phyloP scores from a whole-genome alignment of 257 asterid species.

The Capsicum pubescens region DNA sequence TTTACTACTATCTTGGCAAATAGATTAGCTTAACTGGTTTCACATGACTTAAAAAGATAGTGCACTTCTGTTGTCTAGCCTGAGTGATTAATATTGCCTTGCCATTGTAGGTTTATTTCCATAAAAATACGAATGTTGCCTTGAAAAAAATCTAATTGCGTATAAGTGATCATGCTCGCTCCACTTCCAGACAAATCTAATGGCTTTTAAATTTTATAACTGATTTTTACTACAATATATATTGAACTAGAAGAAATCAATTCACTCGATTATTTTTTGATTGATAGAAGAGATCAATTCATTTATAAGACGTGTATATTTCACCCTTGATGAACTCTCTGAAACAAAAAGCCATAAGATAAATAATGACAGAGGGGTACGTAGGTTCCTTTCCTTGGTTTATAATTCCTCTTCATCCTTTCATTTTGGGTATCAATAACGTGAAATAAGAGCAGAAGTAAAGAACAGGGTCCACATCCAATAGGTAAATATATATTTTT shows the following conservation, averaged over 20 bases:
- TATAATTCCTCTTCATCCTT: conserved; percentile 4
- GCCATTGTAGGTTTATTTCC: conserved; percentile 2
- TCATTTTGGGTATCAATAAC: not conserved
- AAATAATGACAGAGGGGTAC: not conserved
- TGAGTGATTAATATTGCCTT: not conserved
- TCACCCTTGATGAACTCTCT: not conserved
- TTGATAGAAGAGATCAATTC: not conserved
- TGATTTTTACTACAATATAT: not conserved
- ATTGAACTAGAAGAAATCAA: conserved; percentile 22
- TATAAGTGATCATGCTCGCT: conserved; percentile 4
- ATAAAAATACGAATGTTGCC: conserved; percentile 9
- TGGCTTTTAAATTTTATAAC: no score
- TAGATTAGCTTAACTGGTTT: conserved; percentile 3
- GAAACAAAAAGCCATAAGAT: not conserved
- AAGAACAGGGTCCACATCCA: not conserved
- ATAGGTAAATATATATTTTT: not conserved
- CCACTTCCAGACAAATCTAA: not conserved
- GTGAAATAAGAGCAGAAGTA: conserved; percentile 4
- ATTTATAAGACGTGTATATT: not conserved
- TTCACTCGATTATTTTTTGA: not conserved
- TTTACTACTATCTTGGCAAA: not conserved
- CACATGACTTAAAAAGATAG: conserved; percentile 1
- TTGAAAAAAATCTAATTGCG: not conserved
- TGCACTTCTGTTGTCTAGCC: not conserved
- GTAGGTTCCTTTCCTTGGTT: not conserved